These are phyloP conservation scores for Amoeboaphelidium occidentale DNA, from an alignment of 371 early-diverging fungal genomes.

Conservation along the genomic window DNA sequence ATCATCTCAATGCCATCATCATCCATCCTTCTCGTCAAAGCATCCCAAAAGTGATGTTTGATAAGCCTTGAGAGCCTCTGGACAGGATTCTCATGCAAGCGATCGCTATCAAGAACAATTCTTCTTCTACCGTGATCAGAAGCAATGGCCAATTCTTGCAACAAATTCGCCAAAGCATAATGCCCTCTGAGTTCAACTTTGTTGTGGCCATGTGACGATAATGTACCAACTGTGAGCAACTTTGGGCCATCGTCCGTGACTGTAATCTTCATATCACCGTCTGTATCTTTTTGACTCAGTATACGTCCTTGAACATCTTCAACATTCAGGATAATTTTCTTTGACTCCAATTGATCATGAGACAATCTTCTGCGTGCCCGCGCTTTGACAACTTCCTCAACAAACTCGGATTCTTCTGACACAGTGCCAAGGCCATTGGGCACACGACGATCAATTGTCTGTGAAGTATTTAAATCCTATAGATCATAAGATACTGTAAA, in stretches of 20 bases:
- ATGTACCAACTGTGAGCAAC: constrained; percentile 57
- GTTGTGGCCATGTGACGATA: constrained; percentile 55
- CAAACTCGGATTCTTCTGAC: too few species aligned
- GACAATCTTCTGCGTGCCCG: background rate
- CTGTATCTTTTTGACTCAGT: constrained; percentile 79
- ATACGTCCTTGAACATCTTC: constrained; percentile 15
- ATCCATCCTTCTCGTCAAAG: constrained; percentile 73
- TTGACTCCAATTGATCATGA: too few species aligned
- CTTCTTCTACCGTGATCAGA: constrained; percentile 57
- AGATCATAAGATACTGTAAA: too few species aligned
- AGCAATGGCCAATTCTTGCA: constrained; percentile 83
- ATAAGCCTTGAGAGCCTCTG: constrained; percentile 73
- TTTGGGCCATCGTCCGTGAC: constrained; percentile 80
- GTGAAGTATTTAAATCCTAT: too few species aligned
- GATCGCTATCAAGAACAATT: constrained; percentile 59
- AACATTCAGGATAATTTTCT: too few species aligned
- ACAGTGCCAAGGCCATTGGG: too few species aligned
- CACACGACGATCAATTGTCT: too few species aligned
- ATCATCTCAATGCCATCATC: constrained; percentile 64
- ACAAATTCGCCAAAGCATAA: constrained; percentile 70
- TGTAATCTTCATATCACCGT: constrained; percentile 83
- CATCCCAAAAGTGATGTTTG: constrained; percentile 77
- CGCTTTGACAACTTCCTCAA: background rate
- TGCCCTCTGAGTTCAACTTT: constrained; percentile 78
- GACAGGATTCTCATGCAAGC: constrained; percentile 80